A percentile compares a stretch with the other conserved stretches of the same genome.
Evolutionary conservation across 116 monocot species (phyloP).

Genomic region (Dioscorea cayenensis): DNA sequence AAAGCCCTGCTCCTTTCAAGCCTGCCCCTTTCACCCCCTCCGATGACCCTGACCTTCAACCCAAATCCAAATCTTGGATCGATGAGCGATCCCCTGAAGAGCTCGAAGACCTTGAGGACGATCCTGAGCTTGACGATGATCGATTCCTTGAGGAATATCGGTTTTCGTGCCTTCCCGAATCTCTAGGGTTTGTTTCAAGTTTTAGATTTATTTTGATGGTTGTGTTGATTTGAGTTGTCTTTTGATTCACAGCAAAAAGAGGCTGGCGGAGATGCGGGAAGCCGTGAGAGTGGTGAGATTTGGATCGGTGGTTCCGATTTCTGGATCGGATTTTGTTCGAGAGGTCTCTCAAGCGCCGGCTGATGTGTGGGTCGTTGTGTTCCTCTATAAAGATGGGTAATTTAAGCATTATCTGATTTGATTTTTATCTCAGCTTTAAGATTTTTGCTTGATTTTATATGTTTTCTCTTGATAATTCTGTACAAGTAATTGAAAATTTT

Average conservation of each 20-base stretch:
- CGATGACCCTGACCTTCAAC: conserved; percentile 40
- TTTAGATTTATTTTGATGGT: not conserved
- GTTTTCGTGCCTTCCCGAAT: conserved; percentile 10
- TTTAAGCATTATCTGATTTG: not conserved
- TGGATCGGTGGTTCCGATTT: conserved; percentile 61
- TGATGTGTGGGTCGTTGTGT: conserved; percentile 87
- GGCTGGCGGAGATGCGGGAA: conserved; percentile 69
- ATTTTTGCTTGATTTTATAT: not conserved
- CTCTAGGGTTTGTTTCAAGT: not conserved
- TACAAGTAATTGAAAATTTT: not conserved
- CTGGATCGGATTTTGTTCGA: conserved; percentile 77
- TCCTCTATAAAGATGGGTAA: conserved; percentile 87
- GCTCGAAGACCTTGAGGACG: conserved; percentile 87
- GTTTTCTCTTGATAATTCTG: not conserved
- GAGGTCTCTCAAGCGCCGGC: conserved; percentile 80
- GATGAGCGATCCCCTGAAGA: conserved; percentile 70
- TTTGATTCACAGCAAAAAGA: conserved; percentile 53
- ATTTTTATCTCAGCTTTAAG: too few species aligned
- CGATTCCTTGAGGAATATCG: conserved; percentile 95
- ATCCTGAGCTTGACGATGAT: conserved; percentile 76
- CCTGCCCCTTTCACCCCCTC: conserved; percentile 65
- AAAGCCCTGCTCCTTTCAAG: conserved; percentile 77
- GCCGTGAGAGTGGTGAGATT: conserved; percentile 48
- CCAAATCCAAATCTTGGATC: conserved; percentile 73
- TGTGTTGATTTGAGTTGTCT: not conserved